Evolutionary conservation across 768 basidiomycete species (phyloP), one percentile per base, ranked within the genome.

Genomic region (Xerocomus brunneocitrinus): DNA sequence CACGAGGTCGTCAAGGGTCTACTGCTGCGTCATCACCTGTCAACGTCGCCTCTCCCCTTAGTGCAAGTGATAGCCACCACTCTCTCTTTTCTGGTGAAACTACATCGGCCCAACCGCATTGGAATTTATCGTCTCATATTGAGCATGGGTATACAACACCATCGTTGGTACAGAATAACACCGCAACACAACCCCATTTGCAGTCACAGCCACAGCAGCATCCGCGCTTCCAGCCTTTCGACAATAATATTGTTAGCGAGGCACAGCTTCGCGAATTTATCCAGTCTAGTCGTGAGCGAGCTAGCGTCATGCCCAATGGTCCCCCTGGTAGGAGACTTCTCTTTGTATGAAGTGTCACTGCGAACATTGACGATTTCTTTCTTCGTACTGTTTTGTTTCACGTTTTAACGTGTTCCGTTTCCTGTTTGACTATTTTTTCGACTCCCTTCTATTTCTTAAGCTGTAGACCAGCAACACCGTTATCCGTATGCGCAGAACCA

Each of bases 201-300:
- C 71, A 74, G 25, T 55, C 59, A 24, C 71, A 69, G 38, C 73
- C 72, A 43, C 59, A 71, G 31, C 67, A 58, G 47, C 68, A 62
- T 34, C 61, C 64, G 48, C 77, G 78, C 9, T 82, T 83, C 62
- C 82, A 85, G 53, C 78, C 80, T 5, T 82, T 83, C 58, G 78
- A 79, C 56, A 76, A 76, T 28, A 69, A 65, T 14, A 49, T 68
- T 39, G 70, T 89, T 49, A 88, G 86, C 60, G 89, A 91, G 68
- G 84, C 85, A 13, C 84, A 89, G 64, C 76, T 91, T 57, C 78
- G 88, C 54, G 86, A 88, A 57, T 80, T 91, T 52, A 87, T 90
- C 50, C 82, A 82, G 63, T 78, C 79, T 25, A 89, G 84, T 64
- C 80, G 83, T 49, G 83, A 85, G 44, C 79, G 80, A 47, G 77